phyloP scores from a whole-genome alignment of 371 early-diverging fungal species.

The Blakeslea trispora region DNA sequence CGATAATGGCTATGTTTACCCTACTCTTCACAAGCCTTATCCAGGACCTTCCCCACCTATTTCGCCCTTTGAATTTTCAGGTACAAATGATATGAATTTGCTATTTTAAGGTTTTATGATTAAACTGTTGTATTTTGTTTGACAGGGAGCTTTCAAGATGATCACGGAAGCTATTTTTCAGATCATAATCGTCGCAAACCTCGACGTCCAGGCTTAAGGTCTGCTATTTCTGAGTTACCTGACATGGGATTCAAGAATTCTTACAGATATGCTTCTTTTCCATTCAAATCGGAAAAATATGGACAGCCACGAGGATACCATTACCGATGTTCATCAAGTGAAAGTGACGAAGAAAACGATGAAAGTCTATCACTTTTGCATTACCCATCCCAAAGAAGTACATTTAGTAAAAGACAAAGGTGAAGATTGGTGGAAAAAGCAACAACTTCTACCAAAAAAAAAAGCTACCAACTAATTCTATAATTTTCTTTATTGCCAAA shows the following conservation, averaged over 20 bases:
- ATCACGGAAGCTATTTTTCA: slow-evolving; percentile 12
- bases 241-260: slow-evolving; percentile 24
- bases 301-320: neutral
- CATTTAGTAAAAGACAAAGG: neutral
- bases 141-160: neutral
- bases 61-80: slow-evolving; percentile 10
- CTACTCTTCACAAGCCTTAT: slow-evolving; percentile 14
- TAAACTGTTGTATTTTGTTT: neutral
- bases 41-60: slow-evolving; percentile 28
- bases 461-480: no score
- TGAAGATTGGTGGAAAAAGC: neutral
- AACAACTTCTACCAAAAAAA: no score
- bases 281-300: slow-evolving; percentile 9
- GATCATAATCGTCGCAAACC: slow-evolving; percentile 18
- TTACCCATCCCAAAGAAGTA: slow-evolving; percentile 6
- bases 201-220: slow-evolving; percentile 39
- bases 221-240: slow-evolving; percentile 44
- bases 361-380: slow-evolving; percentile 26
- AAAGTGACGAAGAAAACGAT: slow-evolving; percentile 23
- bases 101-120: neutral
- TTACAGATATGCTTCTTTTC: slow-evolving; percentile 15
- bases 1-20: slow-evolving; percentile 45
- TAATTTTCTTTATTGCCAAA: neutral
- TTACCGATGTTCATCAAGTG: slow-evolving; percentile 13
- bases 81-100: slow-evolving; percentile 6